Conservation (phyloP, 108 stramenopile genomes). For the Nitzschia sp. region DNA sequence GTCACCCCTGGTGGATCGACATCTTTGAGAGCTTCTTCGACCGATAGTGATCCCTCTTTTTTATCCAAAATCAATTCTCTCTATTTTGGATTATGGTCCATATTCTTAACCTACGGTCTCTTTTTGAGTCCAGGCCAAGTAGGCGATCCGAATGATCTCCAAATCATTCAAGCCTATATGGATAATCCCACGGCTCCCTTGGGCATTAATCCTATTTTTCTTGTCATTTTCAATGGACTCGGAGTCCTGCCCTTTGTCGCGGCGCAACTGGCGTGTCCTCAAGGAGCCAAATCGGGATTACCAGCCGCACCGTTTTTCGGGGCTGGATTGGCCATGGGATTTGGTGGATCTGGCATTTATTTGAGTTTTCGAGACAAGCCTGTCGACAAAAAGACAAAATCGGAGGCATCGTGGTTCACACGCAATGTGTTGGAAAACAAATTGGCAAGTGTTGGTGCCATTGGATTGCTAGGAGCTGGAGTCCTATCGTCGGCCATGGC, state of each 20-base stretch:
- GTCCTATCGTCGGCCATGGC: background rate
- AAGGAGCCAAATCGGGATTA: conserved; percentile 33
- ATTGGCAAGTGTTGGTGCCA: conserved; percentile 39
- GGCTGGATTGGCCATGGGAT: conserved; percentile 45
- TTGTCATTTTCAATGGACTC: conserved; percentile 62
- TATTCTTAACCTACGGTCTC: conserved; percentile 6
- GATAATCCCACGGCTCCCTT: conserved; percentile 59
- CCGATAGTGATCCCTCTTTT: background rate
- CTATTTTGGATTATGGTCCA: conserved; percentile 3
- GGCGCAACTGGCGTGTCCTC: conserved; percentile 61
- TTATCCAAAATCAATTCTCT: conserved; percentile 3
- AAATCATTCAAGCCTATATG: conserved; percentile 46
- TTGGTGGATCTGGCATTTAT: conserved; percentile 52
- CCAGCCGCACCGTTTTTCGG: conserved; percentile 62
- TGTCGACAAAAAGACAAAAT: conserved; percentile 6
- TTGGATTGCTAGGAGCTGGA: background rate
- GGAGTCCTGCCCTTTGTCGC: conserved; percentile 54
- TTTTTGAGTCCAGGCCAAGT: conserved; percentile 15
- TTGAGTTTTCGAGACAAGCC: conserved; percentile 51
- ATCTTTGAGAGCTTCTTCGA: background rate
- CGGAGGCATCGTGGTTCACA: conserved; percentile 66
- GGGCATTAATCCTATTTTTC: conserved; percentile 58
- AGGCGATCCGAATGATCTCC: conserved; percentile 4
- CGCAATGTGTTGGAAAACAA: conserved; percentile 69
- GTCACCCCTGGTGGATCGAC: no score